Evolutionary conservation across 768 basidiomycete genomes (phyloP).

Genomic region (Grammothele lineata): DNA sequence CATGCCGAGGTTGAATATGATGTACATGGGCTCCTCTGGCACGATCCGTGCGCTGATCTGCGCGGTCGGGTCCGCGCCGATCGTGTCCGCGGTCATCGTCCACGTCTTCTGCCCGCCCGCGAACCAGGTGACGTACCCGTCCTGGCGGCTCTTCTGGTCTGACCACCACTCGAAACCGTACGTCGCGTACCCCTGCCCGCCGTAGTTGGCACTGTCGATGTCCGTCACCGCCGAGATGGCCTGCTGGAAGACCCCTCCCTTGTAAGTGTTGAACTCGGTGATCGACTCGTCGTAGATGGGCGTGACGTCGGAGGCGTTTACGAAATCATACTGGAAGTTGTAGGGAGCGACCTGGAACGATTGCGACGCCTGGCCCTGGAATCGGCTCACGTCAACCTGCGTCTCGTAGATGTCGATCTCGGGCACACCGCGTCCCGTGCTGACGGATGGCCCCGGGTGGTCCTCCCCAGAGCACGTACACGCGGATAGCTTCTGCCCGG

Average conservation of each 20-base stretch:
- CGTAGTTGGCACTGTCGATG: constrained; percentile 53
- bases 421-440: constrained; percentile 70
- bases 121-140: constrained; percentile 87
- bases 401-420: constrained; percentile 94
- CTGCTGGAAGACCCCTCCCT: constrained; percentile 70
- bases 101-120: constrained; percentile 63
- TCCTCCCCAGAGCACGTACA: constrained; percentile 85
- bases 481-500: constrained; percentile 81
- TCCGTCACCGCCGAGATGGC: constrained; percentile 63
- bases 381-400: constrained; percentile 50
- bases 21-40: constrained; percentile 90
- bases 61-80: constrained; percentile 60
- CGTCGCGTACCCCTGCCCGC: constrained; percentile 46
- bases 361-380: constrained; percentile 71
- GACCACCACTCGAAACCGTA: constrained; percentile 84
- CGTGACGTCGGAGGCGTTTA: constrained; percentile 46
- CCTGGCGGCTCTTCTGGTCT: constrained; percentile 56
- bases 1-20: constrained; percentile 85
- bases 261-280: constrained; percentile 63
- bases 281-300: constrained; percentile 46
- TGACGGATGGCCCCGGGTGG: constrained; percentile 79
- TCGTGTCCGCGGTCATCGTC: constrained; percentile 59
- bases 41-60: constrained; percentile 63
- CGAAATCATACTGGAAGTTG: constrained; percentile 62
- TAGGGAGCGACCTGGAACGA: constrained; percentile 80